These are phyloP conservation scores for Ophiocordyceps unilateralis DNA, from an alignment of 2,329 filamentous ascomycete species.

Conservation along the genomic window DNA sequence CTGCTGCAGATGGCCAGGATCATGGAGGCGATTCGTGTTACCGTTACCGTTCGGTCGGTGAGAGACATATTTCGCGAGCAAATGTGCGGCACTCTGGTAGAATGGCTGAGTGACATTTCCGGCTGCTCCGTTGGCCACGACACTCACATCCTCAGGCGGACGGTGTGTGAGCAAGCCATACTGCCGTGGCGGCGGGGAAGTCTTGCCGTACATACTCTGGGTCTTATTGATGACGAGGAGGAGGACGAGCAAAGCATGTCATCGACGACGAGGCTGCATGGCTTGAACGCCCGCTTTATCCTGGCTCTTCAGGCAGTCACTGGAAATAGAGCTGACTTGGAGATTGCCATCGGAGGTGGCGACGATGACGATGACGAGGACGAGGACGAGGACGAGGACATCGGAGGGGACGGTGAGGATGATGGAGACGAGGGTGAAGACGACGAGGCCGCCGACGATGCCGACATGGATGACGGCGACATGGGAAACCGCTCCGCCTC, in stretches of 20 bases:
- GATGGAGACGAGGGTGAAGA: slow-evolving; percentile 31
- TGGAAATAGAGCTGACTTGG: slow-evolving; percentile 10
- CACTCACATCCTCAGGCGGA: slow-evolving; percentile 57
- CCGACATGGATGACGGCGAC: slow-evolving; percentile 24
- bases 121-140: slow-evolving; percentile 75
- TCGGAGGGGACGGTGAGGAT: slow-evolving; percentile 16
- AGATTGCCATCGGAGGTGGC: slow-evolving; percentile 9
- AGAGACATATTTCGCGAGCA: slow-evolving; percentile 93
- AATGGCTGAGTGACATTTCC: slow-evolving; percentile 87
- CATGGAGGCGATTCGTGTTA: slow-evolving; percentile 90
- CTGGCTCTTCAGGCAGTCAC: slow-evolving; percentile 18
- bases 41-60: slow-evolving; percentile 82
- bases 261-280: slow-evolving; percentile 12
- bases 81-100: slow-evolving; percentile 95
- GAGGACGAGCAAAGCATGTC: slow-evolving; percentile 31
- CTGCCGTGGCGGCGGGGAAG: slow-evolving; percentile 79
- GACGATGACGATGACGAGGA: slow-evolving; percentile 15
- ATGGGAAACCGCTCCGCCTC: slow-evolving; percentile 17
- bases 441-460: slow-evolving; percentile 44
- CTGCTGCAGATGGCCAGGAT: slow-evolving; percentile 67
- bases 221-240: slow-evolving; percentile 25
- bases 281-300: slow-evolving; percentile 19
- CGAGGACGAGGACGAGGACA: slow-evolving; percentile 17
- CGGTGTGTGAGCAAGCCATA: slow-evolving; percentile 83
- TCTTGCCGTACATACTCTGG: slow-evolving; percentile 51